These are phyloP conservation scores for Blastomyces silverae DNA, from an alignment of 2,329 filamentous ascomycete genomes.

Conservation along the genomic window DNA sequence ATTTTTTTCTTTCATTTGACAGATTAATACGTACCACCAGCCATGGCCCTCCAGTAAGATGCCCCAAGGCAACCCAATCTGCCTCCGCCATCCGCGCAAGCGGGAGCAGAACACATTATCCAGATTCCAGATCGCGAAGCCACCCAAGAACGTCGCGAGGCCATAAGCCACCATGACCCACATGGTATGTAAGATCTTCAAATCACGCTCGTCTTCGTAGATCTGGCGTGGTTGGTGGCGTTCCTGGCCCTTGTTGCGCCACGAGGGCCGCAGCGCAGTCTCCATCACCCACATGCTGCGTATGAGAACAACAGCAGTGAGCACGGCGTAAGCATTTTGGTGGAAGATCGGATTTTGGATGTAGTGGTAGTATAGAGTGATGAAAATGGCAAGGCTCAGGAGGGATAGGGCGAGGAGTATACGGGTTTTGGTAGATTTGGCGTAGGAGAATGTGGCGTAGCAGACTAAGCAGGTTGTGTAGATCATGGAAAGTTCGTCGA, in stretches of 20 bases:
- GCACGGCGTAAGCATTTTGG: conserved; percentile 66
- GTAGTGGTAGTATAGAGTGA: conserved; percentile 74
- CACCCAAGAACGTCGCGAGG: conserved; percentile 63
- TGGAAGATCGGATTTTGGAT: conserved; percentile 78
- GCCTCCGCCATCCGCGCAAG: conserved; percentile 58
- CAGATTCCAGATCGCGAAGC: conserved; percentile 70
- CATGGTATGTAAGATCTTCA: conserved; percentile 58
- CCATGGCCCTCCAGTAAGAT: conserved; percentile 66
- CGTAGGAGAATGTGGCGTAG: conserved; percentile 70
- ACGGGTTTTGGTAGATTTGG: conserved; percentile 48
- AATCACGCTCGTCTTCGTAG: conserved; percentile 50
- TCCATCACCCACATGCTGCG: conserved; percentile 75
- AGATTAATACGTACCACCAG: conserved; percentile 53
- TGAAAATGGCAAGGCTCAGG: conserved; percentile 54
- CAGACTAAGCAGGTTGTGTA: conserved; percentile 65
- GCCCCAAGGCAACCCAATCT: conserved; percentile 71
- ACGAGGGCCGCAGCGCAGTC: conserved; percentile 53
- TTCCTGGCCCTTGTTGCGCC: conserved; percentile 45
- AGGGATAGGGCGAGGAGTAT: conserved; percentile 53
- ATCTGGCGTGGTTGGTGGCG: conserved; percentile 42
- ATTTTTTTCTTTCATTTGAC: no score
- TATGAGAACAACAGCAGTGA: conserved; percentile 64
- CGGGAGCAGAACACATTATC: conserved; percentile 69
- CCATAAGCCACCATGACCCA: conserved; percentile 68
- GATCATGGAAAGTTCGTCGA: conserved; percentile 65